phyloP scores from a whole-genome alignment of 2,329 filamentous ascomycete species.

The Colletotrichum sp. region DNA sequence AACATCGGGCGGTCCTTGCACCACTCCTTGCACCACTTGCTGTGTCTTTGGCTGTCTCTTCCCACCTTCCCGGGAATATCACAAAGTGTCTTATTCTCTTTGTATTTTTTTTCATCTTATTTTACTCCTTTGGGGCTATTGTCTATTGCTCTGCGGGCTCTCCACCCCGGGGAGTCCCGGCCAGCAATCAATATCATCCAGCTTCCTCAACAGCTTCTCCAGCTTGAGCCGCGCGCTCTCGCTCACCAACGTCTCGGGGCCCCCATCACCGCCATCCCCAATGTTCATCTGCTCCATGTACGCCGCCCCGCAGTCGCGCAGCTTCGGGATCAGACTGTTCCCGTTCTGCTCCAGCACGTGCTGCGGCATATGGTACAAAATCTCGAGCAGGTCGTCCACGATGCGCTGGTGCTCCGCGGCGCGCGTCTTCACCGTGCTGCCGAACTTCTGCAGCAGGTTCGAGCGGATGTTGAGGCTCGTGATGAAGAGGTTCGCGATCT shows the following conservation, averaged over 20 bases:
- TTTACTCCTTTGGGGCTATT: not conserved
- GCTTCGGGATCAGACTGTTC: conserved; percentile 37
- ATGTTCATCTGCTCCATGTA: conserved; percentile 31
- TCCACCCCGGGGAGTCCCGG: conserved; percentile 20
- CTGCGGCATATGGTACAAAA: conserved; percentile 36
- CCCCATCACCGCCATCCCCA: not conserved
- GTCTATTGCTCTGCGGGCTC: not conserved
- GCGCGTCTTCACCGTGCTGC: conserved; percentile 10
- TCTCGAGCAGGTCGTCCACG: conserved; percentile 39
- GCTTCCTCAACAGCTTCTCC: conserved; percentile 30
- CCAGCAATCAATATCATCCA: conserved; percentile 37
- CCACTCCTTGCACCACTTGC: not conserved
- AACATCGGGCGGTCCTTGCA: not conserved
- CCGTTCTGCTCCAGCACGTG: conserved; percentile 38
- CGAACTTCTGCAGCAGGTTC: conserved; percentile 38
- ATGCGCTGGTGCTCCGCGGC: conserved; percentile 32
- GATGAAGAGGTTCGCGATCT: conserved; percentile 40
- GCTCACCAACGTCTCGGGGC: conserved; percentile 10
- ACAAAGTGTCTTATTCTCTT: not conserved
- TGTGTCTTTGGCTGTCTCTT: not conserved
- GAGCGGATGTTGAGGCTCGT: conserved; percentile 41
- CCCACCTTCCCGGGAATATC: not conserved
- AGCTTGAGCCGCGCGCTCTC: conserved; percentile 26
- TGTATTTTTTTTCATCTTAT: not conserved
- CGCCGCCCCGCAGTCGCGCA: conserved; percentile 39